A percentile compares a stretch with the other conserved stretches of the same genome.
phyloP scores from a whole-genome alignment of 139 green algal genomes.

The Closterium sp. region DNA sequence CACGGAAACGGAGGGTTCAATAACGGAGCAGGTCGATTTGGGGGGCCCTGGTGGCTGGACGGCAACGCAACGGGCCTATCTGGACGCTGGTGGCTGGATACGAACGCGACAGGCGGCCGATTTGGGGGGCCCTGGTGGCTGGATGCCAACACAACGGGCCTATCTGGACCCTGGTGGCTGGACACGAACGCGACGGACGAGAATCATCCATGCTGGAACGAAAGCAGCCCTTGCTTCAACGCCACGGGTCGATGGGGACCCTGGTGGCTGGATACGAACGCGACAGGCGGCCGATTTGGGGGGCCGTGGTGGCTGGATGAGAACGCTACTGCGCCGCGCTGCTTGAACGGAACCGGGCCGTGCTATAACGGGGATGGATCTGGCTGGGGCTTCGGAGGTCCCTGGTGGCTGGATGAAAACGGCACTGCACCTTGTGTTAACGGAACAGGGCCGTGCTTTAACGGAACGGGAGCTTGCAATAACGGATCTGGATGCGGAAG shows the following conservation, averaged over 20 bases:
- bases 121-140: neutral
- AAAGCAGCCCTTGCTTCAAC: too few species aligned
- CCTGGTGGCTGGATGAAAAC: neutral
- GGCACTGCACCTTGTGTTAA: neutral
- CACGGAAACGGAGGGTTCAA: neutral
- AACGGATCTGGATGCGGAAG: neutral
- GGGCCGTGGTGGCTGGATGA: neutral
- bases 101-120: neutral
- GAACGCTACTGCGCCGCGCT: neutral
- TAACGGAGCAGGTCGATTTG: neutral
- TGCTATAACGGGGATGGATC: neutral
- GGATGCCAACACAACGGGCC: too few species aligned
- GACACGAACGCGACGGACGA: too few species aligned
- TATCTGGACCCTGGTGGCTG: too few species aligned
- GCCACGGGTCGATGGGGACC: too few species aligned
- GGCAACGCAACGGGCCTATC: too few species aligned
- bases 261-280: neutral
- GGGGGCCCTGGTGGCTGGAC: neutral
- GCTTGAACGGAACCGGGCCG: neutral
- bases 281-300: neutral
- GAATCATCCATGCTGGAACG: too few species aligned
- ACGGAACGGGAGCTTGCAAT: neutral
- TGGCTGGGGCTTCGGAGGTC: neutral
- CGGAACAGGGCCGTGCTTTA: neutral
- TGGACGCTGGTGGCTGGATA: neutral